Evolutionary conservation across 495 filamentous ascomycete genomes (phyloP).

Genomic region (Clohesyomyces aquaticus): DNA sequence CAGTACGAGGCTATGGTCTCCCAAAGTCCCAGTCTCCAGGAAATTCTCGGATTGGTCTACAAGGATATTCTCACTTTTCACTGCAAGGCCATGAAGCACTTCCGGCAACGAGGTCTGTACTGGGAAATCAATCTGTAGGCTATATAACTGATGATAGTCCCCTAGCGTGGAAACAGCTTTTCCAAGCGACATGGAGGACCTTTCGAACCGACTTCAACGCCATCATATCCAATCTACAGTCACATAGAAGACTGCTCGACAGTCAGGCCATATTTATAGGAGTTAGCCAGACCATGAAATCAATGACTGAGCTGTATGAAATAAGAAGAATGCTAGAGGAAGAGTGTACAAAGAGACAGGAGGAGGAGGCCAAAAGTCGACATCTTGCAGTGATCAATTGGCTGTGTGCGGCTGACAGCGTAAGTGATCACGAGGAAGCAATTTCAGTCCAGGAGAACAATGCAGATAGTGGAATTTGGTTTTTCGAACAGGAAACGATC

Average conservation of each 20-base stretch:
- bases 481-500: conserved; percentile 18
- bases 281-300: no score
- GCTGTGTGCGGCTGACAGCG: conserved; percentile 4
- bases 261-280: not conserved
- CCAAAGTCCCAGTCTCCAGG: not conserved
- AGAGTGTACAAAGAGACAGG: not conserved
- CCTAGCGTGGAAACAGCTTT: conserved; percentile 23
- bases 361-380: not conserved
- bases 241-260: not conserved
- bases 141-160: no score
- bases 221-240: conserved; percentile 2
- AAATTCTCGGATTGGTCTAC: conserved; percentile 7
- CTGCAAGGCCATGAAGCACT: not conserved
- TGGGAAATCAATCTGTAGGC: not conserved
- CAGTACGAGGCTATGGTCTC: conserved; percentile 21
- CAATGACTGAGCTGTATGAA: no score
- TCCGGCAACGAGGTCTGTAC: not conserved
- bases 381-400: conserved; percentile 1
- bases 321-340: no score
- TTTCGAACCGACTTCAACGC: conserved; percentile 2
- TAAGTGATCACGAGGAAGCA: conserved; percentile 5
- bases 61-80: conserved; percentile 22
- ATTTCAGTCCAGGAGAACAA: not conserved
- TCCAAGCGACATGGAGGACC: conserved; percentile 14
- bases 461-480: conserved; percentile 13